These are phyloP conservation scores for Fragaria iinumae DNA, from an alignment of 306 rosid species.

Conservation along the genomic window DNA sequence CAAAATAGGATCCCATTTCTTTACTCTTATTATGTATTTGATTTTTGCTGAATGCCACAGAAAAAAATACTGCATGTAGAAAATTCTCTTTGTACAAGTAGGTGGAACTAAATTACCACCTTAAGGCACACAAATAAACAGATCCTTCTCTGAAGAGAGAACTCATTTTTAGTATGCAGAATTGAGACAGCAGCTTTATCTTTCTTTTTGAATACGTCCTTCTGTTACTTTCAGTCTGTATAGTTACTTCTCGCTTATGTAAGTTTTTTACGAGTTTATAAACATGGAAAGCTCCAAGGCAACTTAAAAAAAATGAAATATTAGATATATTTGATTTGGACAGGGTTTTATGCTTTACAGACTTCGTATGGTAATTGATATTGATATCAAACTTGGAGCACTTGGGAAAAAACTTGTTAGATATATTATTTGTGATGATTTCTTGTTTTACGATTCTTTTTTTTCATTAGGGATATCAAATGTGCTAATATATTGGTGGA, in stretches of 20 bases:
- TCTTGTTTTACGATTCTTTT: not conserved
- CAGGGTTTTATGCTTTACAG: not conserved
- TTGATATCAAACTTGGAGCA: not conserved
- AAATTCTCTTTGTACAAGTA: not conserved
- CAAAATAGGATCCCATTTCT: not conserved
- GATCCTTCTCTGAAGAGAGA: constrained; percentile 4
- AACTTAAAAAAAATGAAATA: not conserved
- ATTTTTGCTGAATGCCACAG: not conserved
- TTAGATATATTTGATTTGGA: not conserved
- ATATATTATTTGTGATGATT: not conserved
- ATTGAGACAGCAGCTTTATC: not conserved
- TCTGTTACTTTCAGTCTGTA: not conserved
- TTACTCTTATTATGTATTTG: not conserved
- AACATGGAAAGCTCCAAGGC: not conserved
- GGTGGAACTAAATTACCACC: not conserved
- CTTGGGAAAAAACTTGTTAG: not conserved
- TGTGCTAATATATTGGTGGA: constrained; percentile 96
- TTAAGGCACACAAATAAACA: not conserved
- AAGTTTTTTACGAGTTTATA: not conserved
- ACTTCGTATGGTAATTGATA: not conserved
- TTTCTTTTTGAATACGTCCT: not conserved
- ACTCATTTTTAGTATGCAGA: not conserved
- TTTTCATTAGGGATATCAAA: constrained; percentile 70
- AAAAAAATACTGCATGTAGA: not conserved
- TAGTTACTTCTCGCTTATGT: not conserved